phyloP scores from a whole-genome alignment of 306 rosid species.

The Cyclanthera cordifolia region DNA sequence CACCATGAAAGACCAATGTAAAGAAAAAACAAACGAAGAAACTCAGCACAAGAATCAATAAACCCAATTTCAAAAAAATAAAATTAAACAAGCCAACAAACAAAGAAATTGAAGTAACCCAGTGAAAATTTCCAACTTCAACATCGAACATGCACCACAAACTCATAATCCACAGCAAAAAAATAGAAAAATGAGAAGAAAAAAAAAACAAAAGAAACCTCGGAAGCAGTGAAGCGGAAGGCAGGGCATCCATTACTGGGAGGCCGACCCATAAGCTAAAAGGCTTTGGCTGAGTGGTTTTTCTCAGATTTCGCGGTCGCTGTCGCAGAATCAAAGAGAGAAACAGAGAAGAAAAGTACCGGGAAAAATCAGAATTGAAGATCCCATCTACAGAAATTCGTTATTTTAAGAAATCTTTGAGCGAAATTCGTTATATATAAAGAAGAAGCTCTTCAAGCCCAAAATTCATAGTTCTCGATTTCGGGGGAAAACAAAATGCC shows the following conservation, averaged over 20 bases:
- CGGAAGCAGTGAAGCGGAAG: slow-evolving; percentile 68
- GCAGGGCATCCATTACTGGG: slow-evolving; percentile 95
- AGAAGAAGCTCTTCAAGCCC: not conserved
- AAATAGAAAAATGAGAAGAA: not conserved
- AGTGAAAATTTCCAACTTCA: not conserved
- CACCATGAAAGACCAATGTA: not conserved
- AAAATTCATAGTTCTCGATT: not conserved
- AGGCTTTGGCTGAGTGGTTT: not conserved
- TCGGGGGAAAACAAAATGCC: not conserved
- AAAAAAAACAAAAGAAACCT: slow-evolving; percentile 34
- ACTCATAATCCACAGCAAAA: not conserved
- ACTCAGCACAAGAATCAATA: not conserved
- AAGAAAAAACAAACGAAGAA: not conserved
- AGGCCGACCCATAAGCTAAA: slow-evolving; percentile 73
- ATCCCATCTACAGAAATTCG: slow-evolving; percentile 12
- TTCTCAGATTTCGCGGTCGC: slow-evolving; percentile 13
- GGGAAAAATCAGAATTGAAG: slow-evolving; percentile 2
- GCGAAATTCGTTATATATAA: not conserved
- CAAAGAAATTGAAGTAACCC: not conserved
- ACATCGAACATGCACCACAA: not conserved
- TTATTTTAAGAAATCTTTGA: not conserved
- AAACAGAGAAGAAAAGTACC: slow-evolving; percentile 6
- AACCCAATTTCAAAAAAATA: not conserved
- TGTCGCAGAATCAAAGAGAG: not conserved
- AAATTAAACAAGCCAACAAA: not conserved